Evolutionary conservation across 495 filamentous ascomycete species (phyloP).

Genomic region (Xylaria intraflava): DNA sequence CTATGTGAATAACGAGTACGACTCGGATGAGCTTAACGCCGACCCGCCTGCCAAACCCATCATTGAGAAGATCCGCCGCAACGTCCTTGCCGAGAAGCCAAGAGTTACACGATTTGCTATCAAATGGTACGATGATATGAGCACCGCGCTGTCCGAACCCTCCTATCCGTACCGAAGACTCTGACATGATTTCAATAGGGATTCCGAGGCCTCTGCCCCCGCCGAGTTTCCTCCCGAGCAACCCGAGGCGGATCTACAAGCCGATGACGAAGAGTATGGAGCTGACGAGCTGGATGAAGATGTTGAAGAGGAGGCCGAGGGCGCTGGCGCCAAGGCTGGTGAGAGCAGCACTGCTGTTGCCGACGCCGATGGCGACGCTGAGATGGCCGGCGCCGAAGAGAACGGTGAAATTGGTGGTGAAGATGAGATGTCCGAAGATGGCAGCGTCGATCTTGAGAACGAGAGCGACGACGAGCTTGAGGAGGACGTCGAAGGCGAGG

Average conservation of each 20-base stretch:
- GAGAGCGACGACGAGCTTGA: conserved; percentile 81
- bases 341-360: conserved; percentile 38
- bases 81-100: conserved; percentile 93
- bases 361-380: conserved; percentile 59
- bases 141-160: neutral
- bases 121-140: conserved; percentile 74
- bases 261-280: conserved; percentile 85
- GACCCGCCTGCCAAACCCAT: conserved; percentile 88
- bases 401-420: conserved; percentile 46
- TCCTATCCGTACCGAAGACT: neutral
- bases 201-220: conserved; percentile 90
- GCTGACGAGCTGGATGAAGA: conserved; percentile 74
- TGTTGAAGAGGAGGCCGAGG: conserved; percentile 46
- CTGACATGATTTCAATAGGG: conserved; percentile 51
- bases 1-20: conserved; percentile 99
- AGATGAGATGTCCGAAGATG: conserved; percentile 79
- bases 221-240: conserved; percentile 96
- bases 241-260: conserved; percentile 81
- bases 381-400: conserved; percentile 73
- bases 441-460: conserved; percentile 91
- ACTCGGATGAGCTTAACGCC: conserved; percentile 75
- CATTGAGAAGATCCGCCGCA: conserved; percentile 83
- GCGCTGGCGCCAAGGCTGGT: conserved; percentile 31
- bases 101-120: conserved; percentile 97
- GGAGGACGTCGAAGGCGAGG: conserved; percentile 71